These are phyloP conservation scores for Plasmodium reichenowi DNA, from an alignment of 169 alveolate genomes.

Conservation along the genomic window DNA sequence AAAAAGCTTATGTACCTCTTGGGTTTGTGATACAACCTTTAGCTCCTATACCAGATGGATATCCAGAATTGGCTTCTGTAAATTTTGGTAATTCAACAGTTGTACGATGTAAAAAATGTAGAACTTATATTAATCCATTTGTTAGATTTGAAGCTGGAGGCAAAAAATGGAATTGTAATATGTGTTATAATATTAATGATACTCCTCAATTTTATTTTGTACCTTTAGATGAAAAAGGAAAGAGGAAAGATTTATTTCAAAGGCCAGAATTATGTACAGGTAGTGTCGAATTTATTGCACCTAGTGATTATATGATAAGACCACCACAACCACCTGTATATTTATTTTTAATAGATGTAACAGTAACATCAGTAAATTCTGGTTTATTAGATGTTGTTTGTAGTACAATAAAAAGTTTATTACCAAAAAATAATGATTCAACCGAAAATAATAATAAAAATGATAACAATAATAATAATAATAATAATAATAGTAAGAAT, in stretches of 20 bases:
- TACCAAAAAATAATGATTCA: constrained; percentile 13
- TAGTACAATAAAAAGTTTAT: constrained; percentile 88
- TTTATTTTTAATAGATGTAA: constrained; percentile 92
- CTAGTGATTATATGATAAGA: constrained; percentile 96
- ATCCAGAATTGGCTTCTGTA: constrained; percentile 90
- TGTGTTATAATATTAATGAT: constrained; percentile 95
- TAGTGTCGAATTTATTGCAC: constrained; percentile 95
- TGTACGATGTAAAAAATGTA: constrained; percentile 93
- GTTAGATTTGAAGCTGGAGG: constrained; percentile 95
- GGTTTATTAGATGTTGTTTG: constrained; percentile 93
- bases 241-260: constrained; percentile 89
- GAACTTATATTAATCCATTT: constrained; percentile 97
- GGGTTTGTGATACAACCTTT: constrained; percentile 88
- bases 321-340: constrained; percentile 98
- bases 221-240: constrained; percentile 86
- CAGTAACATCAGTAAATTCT: constrained; percentile 91
- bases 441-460: too few species aligned
- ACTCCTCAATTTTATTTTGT: constrained; percentile 91
- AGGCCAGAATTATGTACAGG: constrained; percentile 94
- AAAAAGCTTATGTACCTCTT: constrained; percentile 87
- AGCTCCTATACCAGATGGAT: constrained; percentile 88
- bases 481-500: constrained; percentile 60
- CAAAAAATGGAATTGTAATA: constrained; percentile 96
- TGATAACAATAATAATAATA: neutral
- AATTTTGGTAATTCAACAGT: constrained; percentile 92